Evolutionary conservation across 2,329 filamentous ascomycete species (phyloP).

Genomic region (Sphaerulina populicola): DNA sequence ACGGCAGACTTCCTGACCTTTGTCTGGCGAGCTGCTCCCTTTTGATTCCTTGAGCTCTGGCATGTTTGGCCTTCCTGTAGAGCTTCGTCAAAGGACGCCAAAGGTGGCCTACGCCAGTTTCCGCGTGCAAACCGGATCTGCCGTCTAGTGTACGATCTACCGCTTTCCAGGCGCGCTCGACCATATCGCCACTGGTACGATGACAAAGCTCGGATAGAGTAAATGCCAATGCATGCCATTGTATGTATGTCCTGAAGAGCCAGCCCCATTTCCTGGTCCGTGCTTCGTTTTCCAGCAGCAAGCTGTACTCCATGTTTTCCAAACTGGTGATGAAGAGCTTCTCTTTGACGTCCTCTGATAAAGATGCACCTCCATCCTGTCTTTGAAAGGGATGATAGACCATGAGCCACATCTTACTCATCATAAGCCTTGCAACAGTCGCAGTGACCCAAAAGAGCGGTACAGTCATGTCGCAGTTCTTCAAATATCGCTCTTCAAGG

Average conservation of each 20-base stretch:
- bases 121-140: conserved; percentile 35
- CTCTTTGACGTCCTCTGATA: conserved; percentile 56
- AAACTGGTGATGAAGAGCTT: conserved; percentile 64
- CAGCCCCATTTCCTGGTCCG: conserved; percentile 56
- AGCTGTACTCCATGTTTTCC: conserved; percentile 64
- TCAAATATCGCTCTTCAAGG: conserved; percentile 44
- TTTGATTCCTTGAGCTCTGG: conserved; percentile 45
- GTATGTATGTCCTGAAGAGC: conserved; percentile 56
- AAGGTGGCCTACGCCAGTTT: conserved; percentile 44
- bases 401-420: conserved; percentile 70
- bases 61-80: conserved; percentile 50
- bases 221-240: conserved; percentile 58
- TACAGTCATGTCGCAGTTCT: conserved; percentile 47
- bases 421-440: conserved; percentile 60
- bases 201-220: conserved; percentile 53
- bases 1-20: conserved; percentile 13
- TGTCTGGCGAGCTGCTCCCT: conserved; percentile 30
- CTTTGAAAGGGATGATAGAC: conserved; percentile 66
- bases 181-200: conserved; percentile 48
- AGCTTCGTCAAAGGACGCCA: conserved; percentile 57
- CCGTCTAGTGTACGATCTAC: conserved; percentile 43
- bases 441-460: conserved; percentile 61
- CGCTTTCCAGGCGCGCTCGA: conserved; percentile 54
- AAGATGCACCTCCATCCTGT: conserved; percentile 47
- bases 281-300: conserved; percentile 56